These are phyloP conservation scores for Hericium rajendrae DNA, from an alignment of 768 basidiomycete species.

Conservation along the genomic window DNA sequence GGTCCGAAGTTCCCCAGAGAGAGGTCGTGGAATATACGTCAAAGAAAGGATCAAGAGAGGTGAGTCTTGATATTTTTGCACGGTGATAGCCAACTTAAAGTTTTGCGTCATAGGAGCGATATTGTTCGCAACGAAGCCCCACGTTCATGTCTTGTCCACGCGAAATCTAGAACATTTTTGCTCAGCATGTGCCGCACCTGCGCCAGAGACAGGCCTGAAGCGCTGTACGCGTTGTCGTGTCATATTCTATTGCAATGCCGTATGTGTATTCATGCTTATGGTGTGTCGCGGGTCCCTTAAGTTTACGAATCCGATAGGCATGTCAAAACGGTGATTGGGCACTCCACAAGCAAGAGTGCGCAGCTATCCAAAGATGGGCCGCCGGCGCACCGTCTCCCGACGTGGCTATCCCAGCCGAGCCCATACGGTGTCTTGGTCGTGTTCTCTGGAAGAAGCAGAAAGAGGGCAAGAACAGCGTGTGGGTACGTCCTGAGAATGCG, in stretches of 20 bases:
- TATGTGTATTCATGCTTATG: constrained; percentile 26
- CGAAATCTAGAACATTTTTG: constrained; percentile 53
- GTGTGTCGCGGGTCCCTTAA: constrained; percentile 1
- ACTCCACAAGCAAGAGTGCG: constrained; percentile 72
- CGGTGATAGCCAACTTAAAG: background rate
- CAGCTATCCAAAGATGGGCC: constrained; percentile 51
- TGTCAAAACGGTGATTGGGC: constrained; percentile 73
- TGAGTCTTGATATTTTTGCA: background rate
- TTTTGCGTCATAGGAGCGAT: constrained; percentile 38
- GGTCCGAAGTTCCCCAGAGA: constrained; percentile 1
- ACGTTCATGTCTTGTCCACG: constrained; percentile 56
- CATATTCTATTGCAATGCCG: constrained; percentile 68
- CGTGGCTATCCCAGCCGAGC: constrained; percentile 57
- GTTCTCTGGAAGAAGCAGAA: constrained; percentile 59
- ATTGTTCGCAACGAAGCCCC: constrained; percentile 49
- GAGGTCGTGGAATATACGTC: constrained; percentile 13
- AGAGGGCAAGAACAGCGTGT: constrained; percentile 39
- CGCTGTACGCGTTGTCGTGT: constrained; percentile 67
- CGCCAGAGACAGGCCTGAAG: constrained; percentile 34
- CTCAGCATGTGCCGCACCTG: constrained; percentile 49
- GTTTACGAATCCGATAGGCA: constrained; percentile 25
- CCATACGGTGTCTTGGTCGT: constrained; percentile 69
- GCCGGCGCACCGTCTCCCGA: constrained; percentile 37
- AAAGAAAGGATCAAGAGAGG: constrained; percentile 12
- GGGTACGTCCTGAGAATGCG: constrained; percentile 36